Evolutionary conservation across 192 early-diverging fungal genomes (phyloP), one percentile per base, ranked within the genome.

Genomic region (Funneliformis mosseae): DNA sequence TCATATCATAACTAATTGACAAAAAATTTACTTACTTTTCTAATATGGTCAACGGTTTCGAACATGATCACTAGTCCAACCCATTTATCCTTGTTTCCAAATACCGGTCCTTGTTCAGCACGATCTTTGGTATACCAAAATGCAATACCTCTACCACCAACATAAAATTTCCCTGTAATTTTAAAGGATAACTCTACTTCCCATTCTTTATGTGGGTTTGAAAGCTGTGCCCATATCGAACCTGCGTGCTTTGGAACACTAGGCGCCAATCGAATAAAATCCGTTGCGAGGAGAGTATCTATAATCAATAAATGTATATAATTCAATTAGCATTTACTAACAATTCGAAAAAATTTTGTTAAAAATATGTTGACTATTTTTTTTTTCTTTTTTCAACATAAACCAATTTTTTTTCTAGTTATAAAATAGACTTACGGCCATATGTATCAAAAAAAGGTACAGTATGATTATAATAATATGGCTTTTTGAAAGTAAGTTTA

Each of bases 41-140:
- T 81, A 71, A 75, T 74, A 81, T 83, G 82, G 68, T 86, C 86
- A 6, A 81, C 81, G n/a, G 92, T 90, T 78, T 94, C 92, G 80
- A 95, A 88, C 72, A 91, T 88, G 48, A 95, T 66, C 16, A 87
- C 90, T 43, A 94, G 33, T 18, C 92, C 94, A 27, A 88, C 79
- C 89, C 90, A 95, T 25, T 87, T 80, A 83, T 95, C 93, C 74
- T 88, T 84, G 62, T 77, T 87, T 18, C 93, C 93, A 86, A 88
- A 91, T 21, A 94, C 82, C 23, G 89, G 88, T 0, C 93, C 94
- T 5, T 80, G 62, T 18, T 77, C 45, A 0, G 82, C 88, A 5
- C 81, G 64, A 16, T 91, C 91, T 66, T 91, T 84, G 0, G 92
- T 89, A 78, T 96, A 96, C 95, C 95, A 96, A 71, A 96, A 90